These are phyloP conservation scores for Eugenia klotzschiana DNA, from an alignment of 441 rosid genomes.

Conservation along the genomic window DNA sequence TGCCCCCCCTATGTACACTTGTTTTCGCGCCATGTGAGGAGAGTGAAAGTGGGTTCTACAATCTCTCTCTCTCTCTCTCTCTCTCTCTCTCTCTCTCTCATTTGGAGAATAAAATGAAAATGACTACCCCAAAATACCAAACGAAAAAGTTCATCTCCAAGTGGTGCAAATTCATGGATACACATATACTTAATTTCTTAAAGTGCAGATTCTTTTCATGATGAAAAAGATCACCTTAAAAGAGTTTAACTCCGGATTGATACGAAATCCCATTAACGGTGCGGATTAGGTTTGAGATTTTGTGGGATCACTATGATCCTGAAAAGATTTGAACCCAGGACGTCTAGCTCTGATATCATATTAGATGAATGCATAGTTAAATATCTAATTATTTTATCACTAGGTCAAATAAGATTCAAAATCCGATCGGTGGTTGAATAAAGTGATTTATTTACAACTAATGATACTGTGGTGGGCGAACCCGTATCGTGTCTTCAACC, in stretches of 20 bases:
- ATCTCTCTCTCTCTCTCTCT: neutral
- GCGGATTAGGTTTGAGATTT: too few relatives aligned
- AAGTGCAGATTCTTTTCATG: neutral
- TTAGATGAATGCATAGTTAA: too few relatives aligned
- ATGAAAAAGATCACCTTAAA: neutral
- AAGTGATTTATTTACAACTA: neutral
- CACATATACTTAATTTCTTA: neutral
- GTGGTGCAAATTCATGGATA: neutral
- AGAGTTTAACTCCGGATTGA: neutral
- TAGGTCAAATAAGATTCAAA: neutral
- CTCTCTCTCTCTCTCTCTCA: neutral
- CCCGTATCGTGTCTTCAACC: neutral
- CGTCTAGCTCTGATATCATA: too few relatives aligned
- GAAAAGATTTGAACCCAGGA: too few relatives aligned
- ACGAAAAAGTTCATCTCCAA: neutral
- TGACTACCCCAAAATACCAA: neutral
- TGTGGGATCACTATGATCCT: too few relatives aligned
- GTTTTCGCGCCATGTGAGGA: neutral
- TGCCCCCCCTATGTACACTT: neutral
- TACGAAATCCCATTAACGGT: neutral
- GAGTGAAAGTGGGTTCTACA: neutral
- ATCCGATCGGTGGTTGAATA: fast-evolving
- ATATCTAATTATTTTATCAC: too few relatives aligned
- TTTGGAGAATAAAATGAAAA: neutral
- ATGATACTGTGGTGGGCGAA: neutral